phyloP scores from a whole-genome alignment of 768 basidiomycete species.

The Leccinum incarnatum region DNA sequence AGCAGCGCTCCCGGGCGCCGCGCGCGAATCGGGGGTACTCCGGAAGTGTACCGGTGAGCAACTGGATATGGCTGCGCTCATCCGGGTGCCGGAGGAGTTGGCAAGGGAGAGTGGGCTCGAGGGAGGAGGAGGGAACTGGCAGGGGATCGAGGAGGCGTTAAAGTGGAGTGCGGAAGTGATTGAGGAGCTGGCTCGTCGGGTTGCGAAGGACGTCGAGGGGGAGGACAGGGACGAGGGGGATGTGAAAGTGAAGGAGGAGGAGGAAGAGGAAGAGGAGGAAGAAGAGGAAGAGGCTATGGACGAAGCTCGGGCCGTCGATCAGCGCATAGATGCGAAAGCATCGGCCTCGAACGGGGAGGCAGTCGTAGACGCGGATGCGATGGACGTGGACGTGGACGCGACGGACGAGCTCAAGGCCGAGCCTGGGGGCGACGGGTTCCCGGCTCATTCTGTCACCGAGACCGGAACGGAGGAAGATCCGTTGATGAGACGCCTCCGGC shows the following conservation, averaged over 20 bases:
- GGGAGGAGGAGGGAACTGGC: slow-evolving; percentile 34
- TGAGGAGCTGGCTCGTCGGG: slow-evolving; percentile 31
- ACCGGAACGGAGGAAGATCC: slow-evolving; percentile 41
- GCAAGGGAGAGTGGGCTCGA: slow-evolving; percentile 29
- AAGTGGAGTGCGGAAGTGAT: slow-evolving; percentile 56
- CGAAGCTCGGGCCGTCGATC: not conserved
- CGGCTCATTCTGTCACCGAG: not conserved
- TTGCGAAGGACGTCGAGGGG: not conserved
- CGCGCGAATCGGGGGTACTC: slow-evolving; percentile 3
- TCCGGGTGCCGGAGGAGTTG: slow-evolving; percentile 41
- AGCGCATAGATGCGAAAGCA: not conserved
- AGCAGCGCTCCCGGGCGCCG: slow-evolving; percentile 12
- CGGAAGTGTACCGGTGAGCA: slow-evolving; percentile 15
- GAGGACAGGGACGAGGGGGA: not conserved
- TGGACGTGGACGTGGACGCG: slow-evolving; percentile 4
- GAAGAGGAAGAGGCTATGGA: slow-evolving; percentile 12
- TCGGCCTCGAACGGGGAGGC: too few relatives aligned
- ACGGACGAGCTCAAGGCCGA: slow-evolving; percentile 17
- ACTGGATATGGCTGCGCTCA: slow-evolving; percentile 44
- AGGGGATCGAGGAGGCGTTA: slow-evolving; percentile 40
- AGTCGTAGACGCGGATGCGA: not conserved
- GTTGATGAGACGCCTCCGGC: slow-evolving; percentile 52
- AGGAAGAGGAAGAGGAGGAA: slow-evolving; percentile 14
- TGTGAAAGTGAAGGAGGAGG: not conserved
- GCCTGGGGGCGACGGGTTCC: not conserved